These are phyloP conservation scores for Trifolium repens DNA, from an alignment of 306 rosid species.

Conservation along the genomic window DNA sequence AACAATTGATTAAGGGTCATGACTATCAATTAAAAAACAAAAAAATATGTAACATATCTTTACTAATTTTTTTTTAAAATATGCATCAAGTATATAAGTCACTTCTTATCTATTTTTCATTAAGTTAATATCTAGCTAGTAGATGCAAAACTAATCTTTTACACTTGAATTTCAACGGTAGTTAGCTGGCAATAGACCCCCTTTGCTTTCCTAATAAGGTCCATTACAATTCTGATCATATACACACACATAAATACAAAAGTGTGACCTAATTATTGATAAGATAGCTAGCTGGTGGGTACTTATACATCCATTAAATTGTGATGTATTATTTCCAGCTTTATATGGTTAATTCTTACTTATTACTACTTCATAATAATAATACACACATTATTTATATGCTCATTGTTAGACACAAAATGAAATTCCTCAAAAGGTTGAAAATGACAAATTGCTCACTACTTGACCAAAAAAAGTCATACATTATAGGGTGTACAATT, in stretches of 20 bases:
- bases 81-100: too few species aligned
- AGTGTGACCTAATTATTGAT: constrained; percentile 36
- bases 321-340: constrained; percentile 31
- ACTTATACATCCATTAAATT: constrained; percentile 20
- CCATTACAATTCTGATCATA: constrained; percentile 6
- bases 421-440: constrained; percentile 25
- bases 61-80: too few species aligned
- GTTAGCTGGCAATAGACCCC: neutral
- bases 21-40: too few species aligned
- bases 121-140: too few species aligned
- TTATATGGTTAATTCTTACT: constrained; percentile 12
- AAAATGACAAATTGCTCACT: constrained; percentile 6
- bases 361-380: neutral
- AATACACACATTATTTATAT: constrained; percentile 9
- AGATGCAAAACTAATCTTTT: neutral
- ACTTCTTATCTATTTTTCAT: too few species aligned
- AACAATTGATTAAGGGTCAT: too few species aligned
- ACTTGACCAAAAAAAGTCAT: neutral
- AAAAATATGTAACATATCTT: too few species aligned
- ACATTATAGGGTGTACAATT: constrained; percentile 9
- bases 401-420: constrained; percentile 14
- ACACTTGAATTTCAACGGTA: neutral
- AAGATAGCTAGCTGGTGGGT: constrained; percentile 29
- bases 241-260: constrained; percentile 13
- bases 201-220: constrained; percentile 16